phyloP scores from a whole-genome alignment of 208 protist genomes.

The Leishmania mexicana region DNA sequence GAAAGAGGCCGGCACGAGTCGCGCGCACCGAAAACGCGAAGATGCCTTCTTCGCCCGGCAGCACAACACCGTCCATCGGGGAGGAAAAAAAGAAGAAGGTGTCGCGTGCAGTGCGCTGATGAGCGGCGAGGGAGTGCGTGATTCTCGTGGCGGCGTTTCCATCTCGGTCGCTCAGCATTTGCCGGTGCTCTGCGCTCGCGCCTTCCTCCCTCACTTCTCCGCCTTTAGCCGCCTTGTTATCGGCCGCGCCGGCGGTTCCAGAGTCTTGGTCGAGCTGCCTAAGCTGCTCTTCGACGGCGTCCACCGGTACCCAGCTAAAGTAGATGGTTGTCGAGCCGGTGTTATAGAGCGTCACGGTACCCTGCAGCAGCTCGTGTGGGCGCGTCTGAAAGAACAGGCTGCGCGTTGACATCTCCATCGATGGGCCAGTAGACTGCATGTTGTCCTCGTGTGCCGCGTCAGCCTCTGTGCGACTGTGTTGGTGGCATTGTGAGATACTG shows the following conservation, averaged over 20 bases:
- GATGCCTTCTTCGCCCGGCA: constrained; percentile 52
- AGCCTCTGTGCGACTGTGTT: constrained; percentile 2
- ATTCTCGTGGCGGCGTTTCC: neutral
- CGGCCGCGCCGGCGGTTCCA: neutral
- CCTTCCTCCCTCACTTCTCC: neutral
- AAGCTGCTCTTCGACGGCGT: constrained; percentile 37
- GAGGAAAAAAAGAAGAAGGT: constrained; percentile 67
- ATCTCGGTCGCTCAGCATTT: neutral
- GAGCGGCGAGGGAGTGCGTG: constrained; percentile 51
- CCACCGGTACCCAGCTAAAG: constrained; percentile 73
- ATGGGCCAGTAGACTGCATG: constrained; percentile 20
- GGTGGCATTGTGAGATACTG: neutral
- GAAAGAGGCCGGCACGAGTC: constrained; percentile 48
- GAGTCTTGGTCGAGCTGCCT: neutral
- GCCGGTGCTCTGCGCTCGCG: neutral
- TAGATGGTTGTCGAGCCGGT: constrained; percentile 74
- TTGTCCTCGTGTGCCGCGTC: constrained; percentile 1
- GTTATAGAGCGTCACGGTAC: constrained; percentile 58
- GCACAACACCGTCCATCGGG: constrained; percentile 73
- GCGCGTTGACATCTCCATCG: constrained; percentile 62
- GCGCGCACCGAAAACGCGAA: constrained; percentile 79
- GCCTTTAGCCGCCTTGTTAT: neutral
- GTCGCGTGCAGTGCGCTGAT: constrained; percentile 26
- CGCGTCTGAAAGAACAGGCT: constrained; percentile 52
- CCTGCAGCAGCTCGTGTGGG: constrained; percentile 66